Percentiles rank a stretch among this genome's conserved stretches.
phyloP scores from a whole-genome alignment of 2,329 filamentous ascomycete genomes.

The Chaetomium olivaceum region DNA sequence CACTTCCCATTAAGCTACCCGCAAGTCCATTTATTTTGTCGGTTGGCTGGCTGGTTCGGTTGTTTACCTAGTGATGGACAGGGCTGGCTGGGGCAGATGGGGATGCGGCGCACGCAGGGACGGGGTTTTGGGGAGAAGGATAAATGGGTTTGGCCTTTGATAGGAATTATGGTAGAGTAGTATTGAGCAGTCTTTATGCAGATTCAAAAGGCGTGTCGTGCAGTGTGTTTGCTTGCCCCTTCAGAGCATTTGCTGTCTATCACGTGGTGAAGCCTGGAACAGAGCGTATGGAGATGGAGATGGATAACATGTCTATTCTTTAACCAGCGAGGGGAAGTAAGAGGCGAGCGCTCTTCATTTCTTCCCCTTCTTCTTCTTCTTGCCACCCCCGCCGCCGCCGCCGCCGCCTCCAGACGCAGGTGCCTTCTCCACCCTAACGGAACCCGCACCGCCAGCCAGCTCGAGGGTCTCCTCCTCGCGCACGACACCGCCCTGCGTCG shows the following conservation, averaged over 20 bases:
- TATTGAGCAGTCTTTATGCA: slow-evolving; percentile 21
- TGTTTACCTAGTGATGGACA: neutral
- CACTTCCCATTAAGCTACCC: neutral
- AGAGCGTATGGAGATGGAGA: neutral
- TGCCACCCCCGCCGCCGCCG: slow-evolving; percentile 25
- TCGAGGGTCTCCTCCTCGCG: slow-evolving; percentile 70
- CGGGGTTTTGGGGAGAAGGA: neutral
- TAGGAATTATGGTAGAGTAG: slow-evolving; percentile 15
- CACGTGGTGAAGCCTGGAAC: slow-evolving; percentile 19
- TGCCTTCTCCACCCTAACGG: slow-evolving; percentile 65
- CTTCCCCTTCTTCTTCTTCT: slow-evolving; percentile 48
- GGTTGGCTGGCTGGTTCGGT: slow-evolving; percentile 8
- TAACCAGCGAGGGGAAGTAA: no score
- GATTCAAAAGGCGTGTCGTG: neutral
- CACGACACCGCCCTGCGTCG: slow-evolving; percentile 83
- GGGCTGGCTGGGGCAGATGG: neutral
- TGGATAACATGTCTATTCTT: neutral
- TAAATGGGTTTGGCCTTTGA: neutral
- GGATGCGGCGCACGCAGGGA: slow-evolving; percentile 15
- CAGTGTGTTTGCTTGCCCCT: neutral
- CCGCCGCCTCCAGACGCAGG: slow-evolving; percentile 36
- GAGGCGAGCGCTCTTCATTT: slow-evolving; percentile 42
- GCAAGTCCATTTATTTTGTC: neutral
- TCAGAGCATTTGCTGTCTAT: neutral
- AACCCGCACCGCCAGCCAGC: slow-evolving; percentile 62